Evolutionary conservation across 371 early-diverging fungal genomes (phyloP).

Genomic region (Sporodiniella umbellata): DNA sequence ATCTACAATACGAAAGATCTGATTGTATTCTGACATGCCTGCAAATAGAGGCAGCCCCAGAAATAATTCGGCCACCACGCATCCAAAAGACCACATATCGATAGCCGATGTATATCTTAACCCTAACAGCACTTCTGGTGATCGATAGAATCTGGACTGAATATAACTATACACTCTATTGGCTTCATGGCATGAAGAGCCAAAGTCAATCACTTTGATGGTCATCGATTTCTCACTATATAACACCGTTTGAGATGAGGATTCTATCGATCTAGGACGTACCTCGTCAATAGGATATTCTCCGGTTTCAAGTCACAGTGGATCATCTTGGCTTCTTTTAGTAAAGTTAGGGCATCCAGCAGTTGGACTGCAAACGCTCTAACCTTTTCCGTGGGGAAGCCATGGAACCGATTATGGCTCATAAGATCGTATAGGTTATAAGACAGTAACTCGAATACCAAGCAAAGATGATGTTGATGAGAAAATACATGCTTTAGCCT

Average conservation of each 20-base stretch:
- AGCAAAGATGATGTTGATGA: slow-evolving; percentile 90
- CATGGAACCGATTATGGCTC: slow-evolving; percentile 91
- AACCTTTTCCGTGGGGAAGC: slow-evolving; percentile 81
- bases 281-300: slow-evolving; percentile 80
- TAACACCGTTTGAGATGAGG: background rate
- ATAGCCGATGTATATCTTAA: slow-evolving; percentile 92
- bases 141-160: slow-evolving; percentile 96
- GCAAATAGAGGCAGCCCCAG: slow-evolving; percentile 93
- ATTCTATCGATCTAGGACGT: too few species aligned
- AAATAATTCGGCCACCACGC: slow-evolving; percentile 97
- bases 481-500: slow-evolving; percentile 88
- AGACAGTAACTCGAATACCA: slow-evolving; percentile 93
- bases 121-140: slow-evolving; percentile 96
- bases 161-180: slow-evolving; percentile 94
- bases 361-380: slow-evolving; percentile 84
- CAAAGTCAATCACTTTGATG: slow-evolving; percentile 99
- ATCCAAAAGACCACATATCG: slow-evolving; percentile 99
- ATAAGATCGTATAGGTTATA: slow-evolving; percentile 95
- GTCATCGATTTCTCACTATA: slow-evolving; percentile 74
- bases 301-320: slow-evolving; percentile 99
- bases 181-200: slow-evolving; percentile 92
- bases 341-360: slow-evolving; percentile 80
- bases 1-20: slow-evolving; percentile 85
- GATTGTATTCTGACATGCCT: slow-evolving; percentile 94
- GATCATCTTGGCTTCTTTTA: slow-evolving; percentile 87